Evolutionary conservation across 345 rosid species (phyloP), one percentile per base, ranked within the genome.

Genomic region (Nephelium lappaceum): DNA sequence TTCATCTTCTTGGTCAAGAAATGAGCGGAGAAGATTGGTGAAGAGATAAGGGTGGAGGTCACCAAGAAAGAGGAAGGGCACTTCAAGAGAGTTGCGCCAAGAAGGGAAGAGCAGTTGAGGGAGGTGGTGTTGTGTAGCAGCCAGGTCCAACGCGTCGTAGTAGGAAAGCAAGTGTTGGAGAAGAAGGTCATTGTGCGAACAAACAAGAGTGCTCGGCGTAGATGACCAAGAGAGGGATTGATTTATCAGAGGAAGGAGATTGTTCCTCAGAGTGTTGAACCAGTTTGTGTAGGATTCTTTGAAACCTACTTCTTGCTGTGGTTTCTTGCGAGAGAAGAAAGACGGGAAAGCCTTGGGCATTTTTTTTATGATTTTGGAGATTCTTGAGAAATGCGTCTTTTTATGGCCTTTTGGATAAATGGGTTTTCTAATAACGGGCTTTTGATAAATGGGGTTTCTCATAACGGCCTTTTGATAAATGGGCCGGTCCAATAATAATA

Each of bases 41-140:
- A 93, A 88, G 73, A 89, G 84, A 8, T 92, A 92, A 38, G 98
- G 98, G 80, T 95, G 98, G 61, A 95, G 89, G 51, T 95, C 97
- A 36, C 98, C 98, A 73, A 95, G 91, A 81, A 92, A 93, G 69
- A 93, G 91, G 81, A 93, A 93, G 42, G 98, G 94, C 3, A 77
- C 84, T 74, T 92, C 97, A 51, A 93, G 87, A 3, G 92, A 73
- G 86, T 85, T 89, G 27, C 91, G 88, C 97, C 97, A 92, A 5
- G 94, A 85, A 2, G 97, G 95, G 88, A 73, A 87, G 80, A 95
- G 94, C 38, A 93, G 89, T 70, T 84, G 80, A 27, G 98, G 86
- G 62, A 92, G 85, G 66, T 83, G 88, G 75, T 83, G 82, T 21
- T 81, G 18, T 63, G 83, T 72, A 36, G 92, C 91, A 25, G 92